Conservation (phyloP, 2,329 filamentous ascomycete species). For the Dendrostoma leiphaemia region DNA sequence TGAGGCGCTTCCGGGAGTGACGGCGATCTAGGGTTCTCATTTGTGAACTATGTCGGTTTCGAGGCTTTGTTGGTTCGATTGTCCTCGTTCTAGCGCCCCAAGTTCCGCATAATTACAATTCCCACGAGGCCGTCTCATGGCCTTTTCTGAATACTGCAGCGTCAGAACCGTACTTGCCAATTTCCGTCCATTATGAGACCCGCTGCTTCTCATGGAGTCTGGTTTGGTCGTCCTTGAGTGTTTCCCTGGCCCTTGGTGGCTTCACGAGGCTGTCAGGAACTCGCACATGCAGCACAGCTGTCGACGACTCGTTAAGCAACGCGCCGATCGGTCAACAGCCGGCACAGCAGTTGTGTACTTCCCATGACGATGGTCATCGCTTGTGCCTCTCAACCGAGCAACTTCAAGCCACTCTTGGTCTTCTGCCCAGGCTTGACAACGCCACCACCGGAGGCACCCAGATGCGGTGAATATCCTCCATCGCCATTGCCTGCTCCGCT, state of each 20-base stretch:
- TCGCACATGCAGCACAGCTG: no score
- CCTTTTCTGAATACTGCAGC: background rate
- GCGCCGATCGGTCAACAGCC: background rate
- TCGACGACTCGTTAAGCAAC: no score
- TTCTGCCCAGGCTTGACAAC: conserved; percentile 63
- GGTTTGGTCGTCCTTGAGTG: no score
- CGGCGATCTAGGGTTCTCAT: no score
- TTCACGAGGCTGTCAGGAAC: background rate
- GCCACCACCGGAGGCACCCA: conserved; percentile 50
- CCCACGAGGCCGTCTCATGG: background rate
- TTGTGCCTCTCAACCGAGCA: conserved; percentile 49
- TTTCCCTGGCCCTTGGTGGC: background rate
- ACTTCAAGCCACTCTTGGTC: conserved; percentile 63
- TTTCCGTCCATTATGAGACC: background rate
- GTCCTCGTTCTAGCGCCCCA: background rate
- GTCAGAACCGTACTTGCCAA: background rate
- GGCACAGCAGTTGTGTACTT: no score
- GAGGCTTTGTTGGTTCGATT: background rate
- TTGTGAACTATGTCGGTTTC: background rate
- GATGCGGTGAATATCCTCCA: conserved; percentile 44
- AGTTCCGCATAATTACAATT: background rate
- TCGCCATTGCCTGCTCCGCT: conserved; percentile 30
- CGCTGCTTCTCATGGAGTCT: background rate
- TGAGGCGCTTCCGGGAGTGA: background rate
- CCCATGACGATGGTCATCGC: no score